Evolutionary conservation across 2,329 filamentous ascomycete species (phyloP), one percentile per base, ranked within the genome.

Genomic region (Pleurostoma richardsiae): DNA sequence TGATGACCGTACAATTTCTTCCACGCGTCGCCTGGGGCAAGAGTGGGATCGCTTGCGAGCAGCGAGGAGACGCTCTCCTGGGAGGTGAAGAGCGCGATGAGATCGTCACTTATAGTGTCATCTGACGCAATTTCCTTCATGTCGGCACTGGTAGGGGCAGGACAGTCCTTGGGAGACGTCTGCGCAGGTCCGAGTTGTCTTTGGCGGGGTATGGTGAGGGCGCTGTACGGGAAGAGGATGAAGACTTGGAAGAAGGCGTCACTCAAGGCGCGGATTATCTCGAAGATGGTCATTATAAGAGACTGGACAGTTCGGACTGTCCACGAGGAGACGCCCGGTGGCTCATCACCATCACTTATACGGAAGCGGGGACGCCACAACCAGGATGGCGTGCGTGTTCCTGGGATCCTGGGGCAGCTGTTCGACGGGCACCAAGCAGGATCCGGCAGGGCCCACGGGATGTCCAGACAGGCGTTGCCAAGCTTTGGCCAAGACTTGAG

Each of bases 31-130:
- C 65, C 69, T 0, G 83, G 81, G 0, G 74, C 55, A n/a, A 76
- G 55, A 0, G 64, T 62, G 0, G 80, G 77, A 45, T 85, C 65
- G 29, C 69, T 61, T 2, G 79, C 80, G 4, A 86, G 54, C 29
- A 75, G 63, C 0, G 79, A 76, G 30, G 73, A 83, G n/a, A 87
- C 77, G 19, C 74, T 84, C 31, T 75, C 66, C 11, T 61, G 53
- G 10, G 64, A 70, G 29, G 68, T 73, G 58, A 82, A 85, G 7
- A 83, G 63, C 28, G 72, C 62, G 49, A 73, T 67, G 6, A 84
- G 62, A 10, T 66, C 65, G 19, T 75, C 67, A 6, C 70, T 66
- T 31, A 79, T 60, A 54, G 57, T 53, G 11, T 49, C 49, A 6
- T 47, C 39, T 26, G 47, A 39, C 43, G 33, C 30, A 10, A 44